Evolutionary conservation across 2,329 filamentous ascomycete genomes (phyloP).

Genomic region (Diaporthe nobilis): DNA sequence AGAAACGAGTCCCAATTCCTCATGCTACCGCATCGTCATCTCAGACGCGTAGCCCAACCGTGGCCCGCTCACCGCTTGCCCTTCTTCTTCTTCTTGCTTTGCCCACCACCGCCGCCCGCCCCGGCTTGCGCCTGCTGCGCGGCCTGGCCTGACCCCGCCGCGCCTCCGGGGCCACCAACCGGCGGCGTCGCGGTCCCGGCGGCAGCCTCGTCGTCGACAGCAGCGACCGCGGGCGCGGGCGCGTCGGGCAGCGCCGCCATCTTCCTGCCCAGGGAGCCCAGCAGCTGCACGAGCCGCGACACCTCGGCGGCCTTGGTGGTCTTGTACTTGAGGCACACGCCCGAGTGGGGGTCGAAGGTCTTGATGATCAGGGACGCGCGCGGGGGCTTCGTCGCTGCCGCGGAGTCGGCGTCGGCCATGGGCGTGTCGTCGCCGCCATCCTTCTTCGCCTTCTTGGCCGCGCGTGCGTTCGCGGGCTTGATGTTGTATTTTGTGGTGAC

Average conservation of each 20-base stretch:
- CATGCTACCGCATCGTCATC: background rate
- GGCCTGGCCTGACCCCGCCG: constrained; percentile 29
- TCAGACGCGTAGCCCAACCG: background rate
- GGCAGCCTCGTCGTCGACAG: constrained; percentile 53
- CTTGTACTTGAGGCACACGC: constrained; percentile 89
- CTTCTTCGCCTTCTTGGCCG: constrained; percentile 46
- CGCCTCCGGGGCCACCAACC: constrained; percentile 39
- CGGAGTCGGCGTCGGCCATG: constrained; percentile 43
- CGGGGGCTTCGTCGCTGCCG: constrained; percentile 59
- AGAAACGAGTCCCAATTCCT: background rate
- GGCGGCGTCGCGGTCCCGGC: constrained; percentile 37
- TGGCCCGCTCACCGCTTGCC: constrained; percentile 71
- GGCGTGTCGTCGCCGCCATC: constrained; percentile 50
- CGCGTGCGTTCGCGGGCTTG: constrained; percentile 57
- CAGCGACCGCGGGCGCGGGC: constrained; percentile 43
- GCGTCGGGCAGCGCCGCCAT: constrained; percentile 70
- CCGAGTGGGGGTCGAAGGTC: constrained; percentile 87
- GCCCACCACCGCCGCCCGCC: constrained; percentile 58
- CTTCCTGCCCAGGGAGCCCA: constrained; percentile 81
- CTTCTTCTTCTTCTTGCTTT: constrained; percentile 81
- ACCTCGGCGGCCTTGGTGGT: constrained; percentile 95
- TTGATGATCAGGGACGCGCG: constrained; percentile 85
- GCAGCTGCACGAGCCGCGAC: constrained; percentile 80
- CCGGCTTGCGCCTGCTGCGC: constrained; percentile 50
- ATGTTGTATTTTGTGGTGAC: constrained; percentile 95